Evolutionary conservation across 2,329 filamentous ascomycete genomes (phyloP), one percentile per base, ranked within the genome.

Genomic region (Calonectria hawksworthii): DNA sequence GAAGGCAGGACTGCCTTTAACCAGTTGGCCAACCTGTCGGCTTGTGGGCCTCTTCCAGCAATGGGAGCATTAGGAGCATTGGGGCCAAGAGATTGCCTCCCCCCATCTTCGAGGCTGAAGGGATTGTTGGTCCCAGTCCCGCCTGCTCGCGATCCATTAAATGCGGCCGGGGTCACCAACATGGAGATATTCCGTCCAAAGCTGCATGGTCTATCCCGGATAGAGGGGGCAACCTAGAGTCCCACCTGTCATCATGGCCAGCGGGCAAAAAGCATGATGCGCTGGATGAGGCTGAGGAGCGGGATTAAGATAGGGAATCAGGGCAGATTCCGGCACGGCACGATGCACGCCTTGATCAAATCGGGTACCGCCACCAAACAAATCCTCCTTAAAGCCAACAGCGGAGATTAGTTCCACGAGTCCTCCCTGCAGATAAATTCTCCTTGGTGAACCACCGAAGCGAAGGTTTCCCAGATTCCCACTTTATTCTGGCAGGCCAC

Each of bases 61-160:
- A n/a, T n/a, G n/a, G n/a, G n/a, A n/a, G n/a, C n/a, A n/a, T n/a
- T n/a, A n/a, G n/a, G n/a, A n/a, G 32, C 34, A 59, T 38, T 36
- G 56, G 54, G 47, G 38, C 23, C 34, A 26, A 51, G 61, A 47
- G 28, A 74, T 72, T 69, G 9, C 47, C 28, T 36, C 38, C 38
- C 63, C 36, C n/a, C 63, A 51, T 32, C 36, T n/a, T 26, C 61
- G 41, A 65, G 30, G 41, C 41, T 30, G 52, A n/a, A 51, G n/a
- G 23, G 50, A 50, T 51, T 32, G 30, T 4, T 34, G 28, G 38
- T 50, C 14, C 14, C 21, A 8, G 21, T 34, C 14, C 50, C 26
- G 13, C 23, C 18, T 67, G 16, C 69, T 36, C 50, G 13, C 41
- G 61, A 38, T 65, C 70, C 63, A 47, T 50, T 30, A 72, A 72